These are phyloP conservation scores for Aurantiochytrium sp. DNA, from an alignment of 108 stramenopile genomes.

Conservation along the genomic window DNA sequence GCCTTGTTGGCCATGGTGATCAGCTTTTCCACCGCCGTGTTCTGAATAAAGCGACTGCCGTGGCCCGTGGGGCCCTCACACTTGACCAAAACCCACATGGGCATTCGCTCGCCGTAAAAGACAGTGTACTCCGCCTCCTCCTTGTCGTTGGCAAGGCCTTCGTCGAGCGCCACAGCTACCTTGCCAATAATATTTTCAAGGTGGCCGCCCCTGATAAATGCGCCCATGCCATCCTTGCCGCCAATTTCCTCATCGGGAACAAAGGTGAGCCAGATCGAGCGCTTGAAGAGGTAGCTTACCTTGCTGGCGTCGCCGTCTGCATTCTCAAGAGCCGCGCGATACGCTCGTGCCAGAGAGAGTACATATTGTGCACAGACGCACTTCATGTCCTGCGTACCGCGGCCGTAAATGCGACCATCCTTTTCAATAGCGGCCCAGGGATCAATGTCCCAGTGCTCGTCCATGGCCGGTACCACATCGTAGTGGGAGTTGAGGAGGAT, in stretches of 20 bases:
- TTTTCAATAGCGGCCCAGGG: constrained; percentile 70
- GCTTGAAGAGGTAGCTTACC: constrained; percentile 19
- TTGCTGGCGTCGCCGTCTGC: neutral
- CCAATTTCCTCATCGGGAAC: constrained; percentile 68
- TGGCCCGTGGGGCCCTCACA: constrained; percentile 85
- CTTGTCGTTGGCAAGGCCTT: constrained; percentile 63
- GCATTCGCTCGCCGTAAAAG: constrained; percentile 89
- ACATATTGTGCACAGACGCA: constrained; percentile 91
- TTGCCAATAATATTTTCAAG: constrained; percentile 34
- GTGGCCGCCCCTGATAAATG: constrained; percentile 54
- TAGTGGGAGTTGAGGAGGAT: constrained; percentile 87
- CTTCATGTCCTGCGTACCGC: constrained; percentile 93
- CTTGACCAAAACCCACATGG: constrained; percentile 76
- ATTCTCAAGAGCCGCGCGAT: neutral
- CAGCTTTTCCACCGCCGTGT: constrained; percentile 84
- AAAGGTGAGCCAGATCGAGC: constrained; percentile 44
- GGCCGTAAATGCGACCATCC: constrained; percentile 78
- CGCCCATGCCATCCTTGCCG: constrained; percentile 73
- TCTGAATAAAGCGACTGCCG: constrained; percentile 83
- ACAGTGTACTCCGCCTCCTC: constrained; percentile 67
- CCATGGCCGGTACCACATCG: constrained; percentile 85
- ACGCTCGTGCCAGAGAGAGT: constrained; percentile 53
- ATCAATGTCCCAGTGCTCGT: constrained; percentile 40
- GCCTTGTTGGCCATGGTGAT: constrained; percentile 72
- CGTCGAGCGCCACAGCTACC: constrained; percentile 74